phyloP scores from a whole-genome alignment of 2,329 filamentous ascomycete genomes.

The Cercospora nicotianae region DNA sequence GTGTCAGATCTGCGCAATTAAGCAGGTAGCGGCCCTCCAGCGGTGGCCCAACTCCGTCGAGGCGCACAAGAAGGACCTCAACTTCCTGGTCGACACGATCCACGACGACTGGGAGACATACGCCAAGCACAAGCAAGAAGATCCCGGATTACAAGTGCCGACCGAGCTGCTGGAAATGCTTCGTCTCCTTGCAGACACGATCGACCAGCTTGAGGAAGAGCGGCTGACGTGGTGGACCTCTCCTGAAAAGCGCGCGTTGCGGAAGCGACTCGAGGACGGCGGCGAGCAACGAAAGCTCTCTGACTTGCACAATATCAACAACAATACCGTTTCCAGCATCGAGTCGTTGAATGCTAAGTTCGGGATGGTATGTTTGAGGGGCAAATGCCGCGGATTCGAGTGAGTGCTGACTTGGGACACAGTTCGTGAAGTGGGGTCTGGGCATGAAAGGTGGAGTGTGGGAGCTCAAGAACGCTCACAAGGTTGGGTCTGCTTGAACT shows the following conservation, averaged over 20 bases:
- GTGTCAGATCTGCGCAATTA: slow-evolving; percentile 30
- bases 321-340: slow-evolving; percentile 16
- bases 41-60: slow-evolving; percentile 27
- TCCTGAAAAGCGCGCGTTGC: slow-evolving; percentile 23
- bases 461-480: slow-evolving; percentile 17
- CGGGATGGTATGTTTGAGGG: neutral
- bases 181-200: slow-evolving; percentile 17
- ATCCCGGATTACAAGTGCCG: neutral
- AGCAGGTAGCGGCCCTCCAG: slow-evolving; percentile 16
- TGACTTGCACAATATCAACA: slow-evolving; percentile 30
- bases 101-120: slow-evolving; percentile 20
- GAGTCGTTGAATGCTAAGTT: slow-evolving; percentile 25
- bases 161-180: slow-evolving; percentile 21
- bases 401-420: neutral
- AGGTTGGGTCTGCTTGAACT: no score
- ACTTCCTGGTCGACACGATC: slow-evolving; percentile 21
- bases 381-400: no score
- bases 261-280: slow-evolving; percentile 21
- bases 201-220: slow-evolving; percentile 24
- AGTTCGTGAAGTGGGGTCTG: slow-evolving; percentile 27
- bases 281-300: slow-evolving; percentile 25
- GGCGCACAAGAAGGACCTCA: slow-evolving; percentile 18
- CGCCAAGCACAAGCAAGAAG: slow-evolving; percentile 6
- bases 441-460: slow-evolving; percentile 26
- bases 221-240: slow-evolving; percentile 26